Evolutionary conservation across 106 monocot species (phyloP).

Genomic region (Agapanthus africanus): DNA sequence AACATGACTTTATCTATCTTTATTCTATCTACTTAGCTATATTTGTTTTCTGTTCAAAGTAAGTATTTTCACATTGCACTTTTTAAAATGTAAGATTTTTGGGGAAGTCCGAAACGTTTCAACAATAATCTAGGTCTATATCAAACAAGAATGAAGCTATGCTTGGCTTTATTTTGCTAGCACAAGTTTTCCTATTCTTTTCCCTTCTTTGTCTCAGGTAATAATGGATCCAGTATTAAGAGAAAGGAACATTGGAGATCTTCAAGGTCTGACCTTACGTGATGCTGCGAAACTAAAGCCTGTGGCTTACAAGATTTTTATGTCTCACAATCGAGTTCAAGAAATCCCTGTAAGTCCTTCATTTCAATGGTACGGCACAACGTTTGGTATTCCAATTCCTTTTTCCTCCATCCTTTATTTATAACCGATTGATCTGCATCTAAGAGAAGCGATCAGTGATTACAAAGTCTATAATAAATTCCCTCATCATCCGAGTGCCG

Average conservation of each 20-base stretch:
- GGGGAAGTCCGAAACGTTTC: too few species aligned
- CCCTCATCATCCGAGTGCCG: too few species aligned
- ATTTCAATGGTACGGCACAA: not conserved
- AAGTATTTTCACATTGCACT: too few species aligned
- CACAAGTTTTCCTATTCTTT: not conserved
- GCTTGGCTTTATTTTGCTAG: too few species aligned
- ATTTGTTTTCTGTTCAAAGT: too few species aligned
- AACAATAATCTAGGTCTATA: too few species aligned
- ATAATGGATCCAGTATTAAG: slow-evolving; percentile 50
- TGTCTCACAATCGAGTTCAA: slow-evolving; percentile 44
- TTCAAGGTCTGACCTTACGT: slow-evolving; percentile 65
- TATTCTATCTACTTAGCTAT: too few species aligned
- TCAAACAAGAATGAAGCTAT: too few species aligned
- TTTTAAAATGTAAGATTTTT: too few species aligned
- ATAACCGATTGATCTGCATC: not conserved
- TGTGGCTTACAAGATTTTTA: slow-evolving; percentile 53
- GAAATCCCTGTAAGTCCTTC: slow-evolving; percentile 61
- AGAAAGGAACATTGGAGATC: slow-evolving; percentile 86
- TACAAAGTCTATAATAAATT: too few species aligned
- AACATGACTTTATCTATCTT: too few species aligned
- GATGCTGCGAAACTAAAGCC: slow-evolving; percentile 68
- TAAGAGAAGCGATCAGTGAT: too few species aligned
- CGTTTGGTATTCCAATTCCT: not conserved
- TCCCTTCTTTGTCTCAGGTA: slow-evolving; percentile 32
- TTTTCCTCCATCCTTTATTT: not conserved